These are phyloP conservation scores for Hymenoscyphus fraxineus DNA, from an alignment of 2,329 filamentous ascomycete genomes.

Conservation along the genomic window DNA sequence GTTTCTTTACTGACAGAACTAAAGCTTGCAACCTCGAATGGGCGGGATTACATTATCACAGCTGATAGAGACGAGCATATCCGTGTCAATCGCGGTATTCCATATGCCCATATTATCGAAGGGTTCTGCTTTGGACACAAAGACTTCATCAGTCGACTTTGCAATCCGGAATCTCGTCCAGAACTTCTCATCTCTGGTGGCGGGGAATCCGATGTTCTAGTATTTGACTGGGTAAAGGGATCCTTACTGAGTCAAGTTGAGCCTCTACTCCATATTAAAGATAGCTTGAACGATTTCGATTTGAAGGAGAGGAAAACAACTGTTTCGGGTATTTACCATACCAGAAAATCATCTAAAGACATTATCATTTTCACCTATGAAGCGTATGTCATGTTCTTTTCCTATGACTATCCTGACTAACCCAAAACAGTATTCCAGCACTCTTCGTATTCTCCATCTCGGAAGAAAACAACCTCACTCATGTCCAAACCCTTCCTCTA, in stretches of 20 bases:
- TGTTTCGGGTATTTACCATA: conserved; percentile 36
- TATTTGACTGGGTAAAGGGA: conserved; percentile 71
- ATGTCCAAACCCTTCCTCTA: conserved; percentile 50
- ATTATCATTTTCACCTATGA: conserved; percentile 53
- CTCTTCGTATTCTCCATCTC: conserved; percentile 62
- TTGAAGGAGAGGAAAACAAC: conserved; percentile 32
- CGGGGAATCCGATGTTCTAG: conserved; percentile 71
- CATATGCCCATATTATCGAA: conserved; percentile 86
- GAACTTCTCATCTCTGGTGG: conserved; percentile 79
- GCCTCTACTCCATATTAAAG: conserved; percentile 46
- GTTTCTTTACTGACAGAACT: conserved; percentile 91
- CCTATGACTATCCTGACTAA: conserved; percentile 17
- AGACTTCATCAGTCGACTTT: conserved; percentile 77
- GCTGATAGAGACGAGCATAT: conserved; percentile 79
- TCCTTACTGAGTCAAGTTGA: conserved; percentile 51
- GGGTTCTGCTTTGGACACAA: conserved; percentile 83
- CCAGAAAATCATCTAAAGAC: conserved; percentile 31
- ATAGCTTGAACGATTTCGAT: conserved; percentile 35
- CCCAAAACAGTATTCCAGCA: conserved; percentile 49
- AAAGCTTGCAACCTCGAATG: conserved; percentile 50
- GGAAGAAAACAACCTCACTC: conserved; percentile 46
- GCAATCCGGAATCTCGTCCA: conserved; percentile 53
- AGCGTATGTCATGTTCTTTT: conserved; percentile 44
- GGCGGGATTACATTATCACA: conserved; percentile 59
- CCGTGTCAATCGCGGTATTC: conserved; percentile 74